Evolutionary conservation across 495 filamentous ascomycete genomes (phyloP).

Genomic region (Annulohypoxylon stygium): DNA sequence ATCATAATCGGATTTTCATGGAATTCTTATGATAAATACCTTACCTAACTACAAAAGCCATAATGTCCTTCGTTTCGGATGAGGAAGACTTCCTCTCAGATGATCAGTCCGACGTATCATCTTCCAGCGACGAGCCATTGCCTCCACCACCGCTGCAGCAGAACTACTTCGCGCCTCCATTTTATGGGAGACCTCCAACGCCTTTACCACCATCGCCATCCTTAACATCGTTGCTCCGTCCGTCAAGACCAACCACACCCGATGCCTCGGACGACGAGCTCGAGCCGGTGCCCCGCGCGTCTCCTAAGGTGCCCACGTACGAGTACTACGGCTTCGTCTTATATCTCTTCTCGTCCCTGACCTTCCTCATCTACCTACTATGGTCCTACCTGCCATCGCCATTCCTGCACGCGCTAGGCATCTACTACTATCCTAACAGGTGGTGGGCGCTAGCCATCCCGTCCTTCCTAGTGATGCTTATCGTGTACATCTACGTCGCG

Average conservation of each 20-base stretch:
- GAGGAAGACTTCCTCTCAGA: slow-evolving; percentile 62
- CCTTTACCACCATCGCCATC: slow-evolving; percentile 94
- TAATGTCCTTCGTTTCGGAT: slow-evolving; percentile 64
- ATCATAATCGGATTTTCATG: neutral
- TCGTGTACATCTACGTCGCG: slow-evolving; percentile 95
- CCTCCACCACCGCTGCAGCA: slow-evolving; percentile 58
- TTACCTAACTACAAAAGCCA: slow-evolving; percentile 10
- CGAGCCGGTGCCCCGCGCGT: slow-evolving; percentile 84
- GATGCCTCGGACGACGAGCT: slow-evolving; percentile 90
- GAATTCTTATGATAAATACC: neutral
- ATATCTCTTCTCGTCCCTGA: slow-evolving; percentile 84
- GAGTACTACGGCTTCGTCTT: slow-evolving; percentile 99
- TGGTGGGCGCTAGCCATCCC: slow-evolving; percentile 98
- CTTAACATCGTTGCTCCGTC: slow-evolving; percentile 92
- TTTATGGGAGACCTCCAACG: slow-evolving; percentile 88
- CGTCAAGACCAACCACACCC: slow-evolving; percentile 90
- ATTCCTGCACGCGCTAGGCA: slow-evolving; percentile 91
- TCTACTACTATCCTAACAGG: slow-evolving; percentile 95
- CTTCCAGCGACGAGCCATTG: slow-evolving; percentile 44
- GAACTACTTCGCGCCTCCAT: slow-evolving; percentile 83
- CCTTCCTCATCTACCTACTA: slow-evolving; percentile 89
- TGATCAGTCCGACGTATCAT: slow-evolving; percentile 51
- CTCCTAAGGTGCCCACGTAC: slow-evolving; percentile 94
- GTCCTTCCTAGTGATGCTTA: slow-evolving; percentile 85
- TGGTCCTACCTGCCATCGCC: slow-evolving; percentile 95